A percentile compares a stretch with the other conserved stretches of the same genome.
Conservation (phyloP, 139 green algal genomes). For the Zygnema circumcarinatum region DNA sequence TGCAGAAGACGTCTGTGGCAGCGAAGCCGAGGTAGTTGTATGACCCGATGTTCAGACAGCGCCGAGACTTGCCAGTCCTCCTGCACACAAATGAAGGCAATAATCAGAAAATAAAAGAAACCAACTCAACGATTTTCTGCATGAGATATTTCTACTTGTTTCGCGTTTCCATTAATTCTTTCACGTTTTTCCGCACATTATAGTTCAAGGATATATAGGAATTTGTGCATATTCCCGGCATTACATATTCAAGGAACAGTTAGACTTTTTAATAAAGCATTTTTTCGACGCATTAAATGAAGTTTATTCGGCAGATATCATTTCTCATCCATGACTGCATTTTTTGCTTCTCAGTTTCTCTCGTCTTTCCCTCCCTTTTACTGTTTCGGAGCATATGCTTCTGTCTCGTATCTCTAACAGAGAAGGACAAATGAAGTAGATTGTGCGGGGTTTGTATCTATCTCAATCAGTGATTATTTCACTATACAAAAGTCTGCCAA, state of each 20-base stretch:
- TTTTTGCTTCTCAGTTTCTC: too few relatives aligned
- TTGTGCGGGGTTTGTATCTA: too few relatives aligned
- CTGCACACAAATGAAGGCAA: conserved; percentile 62
- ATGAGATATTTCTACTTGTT: too few relatives aligned
- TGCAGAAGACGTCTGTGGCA: conserved; percentile 91
- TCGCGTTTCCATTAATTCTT: too few relatives aligned
- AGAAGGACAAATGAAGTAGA: background rate
- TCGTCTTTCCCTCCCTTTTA: too few relatives aligned
- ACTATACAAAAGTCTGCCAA: too few relatives aligned
- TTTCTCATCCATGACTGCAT: too few relatives aligned
- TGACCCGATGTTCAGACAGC: conserved; percentile 94
- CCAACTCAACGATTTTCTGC: background rate
- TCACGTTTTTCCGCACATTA: background rate
- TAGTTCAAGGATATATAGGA: background rate
- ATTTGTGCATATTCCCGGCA: background rate
- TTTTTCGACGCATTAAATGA: too few relatives aligned
- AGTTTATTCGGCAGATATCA: too few relatives aligned
- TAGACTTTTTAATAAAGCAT: background rate
- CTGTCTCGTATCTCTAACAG: background rate
- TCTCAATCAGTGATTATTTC: background rate
- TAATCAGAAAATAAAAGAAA: background rate
- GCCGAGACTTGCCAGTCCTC: conserved; percentile 20
- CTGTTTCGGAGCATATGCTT: too few relatives aligned
- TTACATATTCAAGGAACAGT: background rate
- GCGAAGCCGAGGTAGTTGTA: conserved; percentile 99